Evolutionary conservation across 75 land plant genomes (phyloP).

Genomic region (Picea sitchensis): DNA sequence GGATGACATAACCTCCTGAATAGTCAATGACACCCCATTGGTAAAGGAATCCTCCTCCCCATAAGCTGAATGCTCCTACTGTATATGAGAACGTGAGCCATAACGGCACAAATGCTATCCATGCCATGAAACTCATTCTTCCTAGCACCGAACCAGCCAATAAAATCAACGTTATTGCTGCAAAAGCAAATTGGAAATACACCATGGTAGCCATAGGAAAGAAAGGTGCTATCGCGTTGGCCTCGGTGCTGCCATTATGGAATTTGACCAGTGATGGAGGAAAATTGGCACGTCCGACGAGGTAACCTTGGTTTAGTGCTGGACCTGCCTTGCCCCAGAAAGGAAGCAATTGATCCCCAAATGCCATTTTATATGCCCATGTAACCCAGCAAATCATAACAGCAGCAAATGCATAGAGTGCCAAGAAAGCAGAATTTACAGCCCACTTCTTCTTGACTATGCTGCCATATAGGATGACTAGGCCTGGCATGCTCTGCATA

Average conservation of each 20-base stretch:
- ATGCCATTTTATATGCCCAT: constrained; percentile 60
- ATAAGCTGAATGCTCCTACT: constrained; percentile 31
- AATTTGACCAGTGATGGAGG: constrained; percentile 10
- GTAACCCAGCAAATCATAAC: constrained; percentile 53
- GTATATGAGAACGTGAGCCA: constrained; percentile 51
- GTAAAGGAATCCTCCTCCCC: constrained; percentile 38
- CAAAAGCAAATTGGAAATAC: constrained; percentile 50
- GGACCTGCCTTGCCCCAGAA: constrained; percentile 60
- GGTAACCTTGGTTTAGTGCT: constrained; percentile 25
- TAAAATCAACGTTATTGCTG: constrained; percentile 55
- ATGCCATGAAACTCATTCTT: constrained; percentile 59
- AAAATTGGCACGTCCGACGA: constrained; percentile 19
- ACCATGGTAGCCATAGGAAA: constrained; percentile 36
- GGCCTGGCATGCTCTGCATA: constrained; percentile 53
- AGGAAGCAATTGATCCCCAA: constrained; percentile 52
- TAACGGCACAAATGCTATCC: constrained; percentile 72
- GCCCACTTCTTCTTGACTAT: constrained; percentile 68
- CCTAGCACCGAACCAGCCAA: constrained; percentile 61
- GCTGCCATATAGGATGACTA: constrained; percentile 59
- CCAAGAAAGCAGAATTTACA: constrained; percentile 63
- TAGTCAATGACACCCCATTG: constrained; percentile 42
- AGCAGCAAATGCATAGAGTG: constrained; percentile 60
- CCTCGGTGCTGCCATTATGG: constrained; percentile 23
- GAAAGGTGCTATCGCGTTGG: constrained; percentile 9
- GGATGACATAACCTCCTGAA: constrained; percentile 35